Evolutionary conservation across 768 basidiomycete genomes (phyloP).

Genomic region (Kondoa subrosea): DNA sequence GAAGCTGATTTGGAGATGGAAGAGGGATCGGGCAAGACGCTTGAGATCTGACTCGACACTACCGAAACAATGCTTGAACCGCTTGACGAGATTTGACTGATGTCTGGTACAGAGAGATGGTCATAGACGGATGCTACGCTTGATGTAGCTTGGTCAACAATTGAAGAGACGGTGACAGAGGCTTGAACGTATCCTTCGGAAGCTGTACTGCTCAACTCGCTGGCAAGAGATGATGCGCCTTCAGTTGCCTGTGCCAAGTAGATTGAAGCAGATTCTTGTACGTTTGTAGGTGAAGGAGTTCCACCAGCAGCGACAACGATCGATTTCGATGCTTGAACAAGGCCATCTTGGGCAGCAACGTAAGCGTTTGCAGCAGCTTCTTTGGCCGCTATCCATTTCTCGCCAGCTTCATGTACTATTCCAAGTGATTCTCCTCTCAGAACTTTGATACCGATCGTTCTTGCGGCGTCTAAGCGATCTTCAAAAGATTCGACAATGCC

Average conservation of each 20-base stretch:
- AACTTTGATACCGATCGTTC: not conserved
- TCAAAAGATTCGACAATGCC: not conserved
- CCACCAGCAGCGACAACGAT: conserved; percentile 11
- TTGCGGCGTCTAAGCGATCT: not conserved
- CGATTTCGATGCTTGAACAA: not conserved
- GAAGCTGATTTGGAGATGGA: not conserved
- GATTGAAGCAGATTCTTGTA: conserved; percentile 8
- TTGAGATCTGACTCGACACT: not conserved
- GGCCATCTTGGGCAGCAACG: not conserved
- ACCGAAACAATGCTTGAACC: not conserved
- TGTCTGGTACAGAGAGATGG: not conserved
- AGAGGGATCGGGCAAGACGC: not conserved
- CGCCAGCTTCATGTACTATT: conserved; percentile 19
- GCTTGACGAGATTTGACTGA: not conserved
- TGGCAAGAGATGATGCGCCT: not conserved
- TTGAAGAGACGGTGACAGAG: not conserved
- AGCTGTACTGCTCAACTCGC: too few species aligned
- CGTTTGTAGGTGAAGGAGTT: conserved; percentile 14
- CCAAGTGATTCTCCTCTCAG: conserved; percentile 6
- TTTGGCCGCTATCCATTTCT: not conserved
- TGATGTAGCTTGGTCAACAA: not conserved
- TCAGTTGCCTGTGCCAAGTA: not conserved
- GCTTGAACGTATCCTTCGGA: not conserved
- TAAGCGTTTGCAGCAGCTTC: conserved; percentile 15
- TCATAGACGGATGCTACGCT: not conserved